phyloP scores from a whole-genome alignment of 73 alveolate genomes.

The Tetrahymena thermophila region DNA sequence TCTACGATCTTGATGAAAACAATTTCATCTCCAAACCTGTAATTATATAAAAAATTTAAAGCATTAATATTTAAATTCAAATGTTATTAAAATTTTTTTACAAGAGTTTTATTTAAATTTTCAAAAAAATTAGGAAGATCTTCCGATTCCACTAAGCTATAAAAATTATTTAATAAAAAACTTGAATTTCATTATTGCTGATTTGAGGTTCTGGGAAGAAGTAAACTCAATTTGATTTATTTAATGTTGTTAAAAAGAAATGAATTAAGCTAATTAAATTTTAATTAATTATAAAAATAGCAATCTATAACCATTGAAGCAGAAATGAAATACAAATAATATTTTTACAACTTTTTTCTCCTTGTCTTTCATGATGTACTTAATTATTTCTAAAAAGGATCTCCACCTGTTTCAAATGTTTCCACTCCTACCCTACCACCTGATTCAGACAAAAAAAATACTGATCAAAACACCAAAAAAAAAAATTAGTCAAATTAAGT shows the following conservation, averaged over 20 bases:
- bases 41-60: neutral
- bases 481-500: neutral
- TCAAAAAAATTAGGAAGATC: neutral
- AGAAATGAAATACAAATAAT: neutral
- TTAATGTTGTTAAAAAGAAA: too few relatives aligned
- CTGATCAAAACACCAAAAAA: neutral
- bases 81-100: neutral
- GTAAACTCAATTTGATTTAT: neutral
- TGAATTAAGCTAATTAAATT: too few relatives aligned
- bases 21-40: neutral
- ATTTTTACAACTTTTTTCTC: neutral
- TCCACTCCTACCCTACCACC: neutral
- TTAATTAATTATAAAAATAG: neutral
- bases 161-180: neutral
- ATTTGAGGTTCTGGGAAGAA: neutral
- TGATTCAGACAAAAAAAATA: neutral
- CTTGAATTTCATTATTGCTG: neutral
- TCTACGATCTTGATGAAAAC: neutral
- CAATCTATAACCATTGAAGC: neutral
- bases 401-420: neutral
- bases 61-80: too few relatives aligned
- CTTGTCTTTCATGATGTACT: neutral
- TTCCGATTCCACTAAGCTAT: neutral
- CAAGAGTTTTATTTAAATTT: neutral
- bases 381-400: neutral